Conservation (phyloP, 306 rosid genomes). For the Dryas octopetala region DNA sequence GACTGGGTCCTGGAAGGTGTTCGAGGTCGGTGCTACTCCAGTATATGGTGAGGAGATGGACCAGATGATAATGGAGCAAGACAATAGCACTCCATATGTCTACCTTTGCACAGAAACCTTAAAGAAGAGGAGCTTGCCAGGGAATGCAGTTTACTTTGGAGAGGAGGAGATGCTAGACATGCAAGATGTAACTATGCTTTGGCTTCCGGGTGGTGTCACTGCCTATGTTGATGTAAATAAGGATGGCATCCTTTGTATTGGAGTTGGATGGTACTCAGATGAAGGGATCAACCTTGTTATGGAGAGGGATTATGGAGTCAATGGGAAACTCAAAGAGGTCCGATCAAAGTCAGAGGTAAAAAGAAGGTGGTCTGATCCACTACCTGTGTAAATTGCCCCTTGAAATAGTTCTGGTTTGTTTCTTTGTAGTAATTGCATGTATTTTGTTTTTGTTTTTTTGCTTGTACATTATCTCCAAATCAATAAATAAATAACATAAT, state of each 20-base stretch:
- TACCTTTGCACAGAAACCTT: constrained; percentile 77
- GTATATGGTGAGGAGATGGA: constrained; percentile 60
- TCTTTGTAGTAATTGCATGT: background rate
- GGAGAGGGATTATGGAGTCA: constrained; percentile 94
- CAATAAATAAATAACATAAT: background rate
- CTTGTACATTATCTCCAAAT: constrained; percentile 1
- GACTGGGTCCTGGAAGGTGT: constrained; percentile 88
- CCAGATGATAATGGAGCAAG: constrained; percentile 29
- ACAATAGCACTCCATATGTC: constrained; percentile 37
- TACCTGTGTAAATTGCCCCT: constrained; percentile 31
- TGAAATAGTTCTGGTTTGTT: constrained; percentile 12
- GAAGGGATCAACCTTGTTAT: constrained; percentile 94
- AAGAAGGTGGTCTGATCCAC: constrained; percentile 73
- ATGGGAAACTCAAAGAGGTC: constrained; percentile 86
- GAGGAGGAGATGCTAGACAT: constrained; percentile 80
- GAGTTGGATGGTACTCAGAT: constrained; percentile 92
- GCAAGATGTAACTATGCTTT: constrained; percentile 74
- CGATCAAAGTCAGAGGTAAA: constrained; percentile 75
- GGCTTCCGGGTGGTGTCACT: constrained; percentile 93
- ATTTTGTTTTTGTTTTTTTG: background rate
- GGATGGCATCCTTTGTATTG: constrained; percentile 85
- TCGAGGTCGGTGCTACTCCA: constrained; percentile 82
- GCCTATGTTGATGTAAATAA: constrained; percentile 70
- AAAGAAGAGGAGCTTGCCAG: constrained; percentile 70
- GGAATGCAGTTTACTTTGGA: constrained; percentile 49